phyloP scores from a whole-genome alignment of 257 asterid species.

The Solanum sparsipilum region DNA sequence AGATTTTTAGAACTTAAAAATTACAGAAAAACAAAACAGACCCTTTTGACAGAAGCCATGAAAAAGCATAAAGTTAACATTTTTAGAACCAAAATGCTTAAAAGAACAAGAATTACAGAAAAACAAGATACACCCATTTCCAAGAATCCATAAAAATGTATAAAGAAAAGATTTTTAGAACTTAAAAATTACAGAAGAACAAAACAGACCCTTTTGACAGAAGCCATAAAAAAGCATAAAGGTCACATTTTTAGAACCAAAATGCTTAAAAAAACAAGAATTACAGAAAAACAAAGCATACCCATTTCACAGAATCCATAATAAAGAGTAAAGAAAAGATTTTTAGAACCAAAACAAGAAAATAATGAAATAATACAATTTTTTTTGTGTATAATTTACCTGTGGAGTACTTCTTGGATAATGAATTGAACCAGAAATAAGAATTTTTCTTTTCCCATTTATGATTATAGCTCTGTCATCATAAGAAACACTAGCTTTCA shows the following conservation, averaged over 20 bases:
- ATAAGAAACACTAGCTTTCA: conserved; percentile 22
- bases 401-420: conserved; percentile 42
- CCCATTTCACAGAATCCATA: background rate
- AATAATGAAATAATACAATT: background rate
- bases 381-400: conserved; percentile 6
- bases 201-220: background rate
- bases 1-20: background rate
- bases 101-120: background rate
- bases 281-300: background rate
- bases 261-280: background rate
- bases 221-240: background rate
- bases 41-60: background rate
- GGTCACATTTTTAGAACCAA: background rate
- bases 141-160: background rate
- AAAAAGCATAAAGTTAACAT: background rate
- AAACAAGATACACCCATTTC: background rate
- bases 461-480: conserved; percentile 30
- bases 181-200: background rate
- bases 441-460: conserved; percentile 27
- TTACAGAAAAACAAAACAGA: background rate
- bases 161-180: background rate
- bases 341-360: background rate
- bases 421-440: conserved; percentile 39
- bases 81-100: background rate
- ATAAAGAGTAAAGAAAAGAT: background rate